phyloP scores from a whole-genome alignment of 1,284 basidiomycete species.

The Malassezia restricta region DNA sequence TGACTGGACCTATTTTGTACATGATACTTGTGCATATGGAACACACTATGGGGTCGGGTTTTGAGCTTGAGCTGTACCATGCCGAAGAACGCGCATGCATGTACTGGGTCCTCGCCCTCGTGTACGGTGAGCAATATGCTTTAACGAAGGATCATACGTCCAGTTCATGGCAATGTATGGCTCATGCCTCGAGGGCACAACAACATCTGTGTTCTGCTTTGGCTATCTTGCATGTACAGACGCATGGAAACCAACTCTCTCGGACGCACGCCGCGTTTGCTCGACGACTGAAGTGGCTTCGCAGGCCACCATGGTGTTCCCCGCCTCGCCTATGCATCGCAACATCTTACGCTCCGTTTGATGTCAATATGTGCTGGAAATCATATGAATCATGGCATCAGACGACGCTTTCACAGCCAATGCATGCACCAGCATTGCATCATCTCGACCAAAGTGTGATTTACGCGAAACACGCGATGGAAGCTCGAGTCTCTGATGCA shows the following conservation, averaged over 20 bases:
- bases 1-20: background rate
- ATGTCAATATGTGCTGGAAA: background rate
- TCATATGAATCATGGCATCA: background rate
- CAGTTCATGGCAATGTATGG: background rate
- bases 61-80: slow-evolving; percentile 12
- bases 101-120: slow-evolving; percentile 8
- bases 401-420: background rate
- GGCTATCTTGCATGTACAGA: background rate
- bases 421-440: background rate
- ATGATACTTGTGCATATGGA: background rate
- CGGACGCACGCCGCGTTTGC: background rate
- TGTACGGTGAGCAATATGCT: background rate
- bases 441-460: background rate
- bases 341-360: background rate
- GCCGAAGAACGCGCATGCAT: background rate
- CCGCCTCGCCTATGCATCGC: background rate
- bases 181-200: background rate
- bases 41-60: slow-evolving; percentile 4
- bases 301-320: slow-evolving; percentile 3
- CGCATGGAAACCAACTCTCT: background rate
- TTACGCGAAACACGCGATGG: background rate
- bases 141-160: background rate
- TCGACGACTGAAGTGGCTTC: slow-evolving; percentile 12
- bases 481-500: background rate
- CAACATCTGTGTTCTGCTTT: background rate